Conservation (phyloP, 2,329 filamentous ascomycete genomes). For the Gnomoniopsis smithogilvyi region DNA sequence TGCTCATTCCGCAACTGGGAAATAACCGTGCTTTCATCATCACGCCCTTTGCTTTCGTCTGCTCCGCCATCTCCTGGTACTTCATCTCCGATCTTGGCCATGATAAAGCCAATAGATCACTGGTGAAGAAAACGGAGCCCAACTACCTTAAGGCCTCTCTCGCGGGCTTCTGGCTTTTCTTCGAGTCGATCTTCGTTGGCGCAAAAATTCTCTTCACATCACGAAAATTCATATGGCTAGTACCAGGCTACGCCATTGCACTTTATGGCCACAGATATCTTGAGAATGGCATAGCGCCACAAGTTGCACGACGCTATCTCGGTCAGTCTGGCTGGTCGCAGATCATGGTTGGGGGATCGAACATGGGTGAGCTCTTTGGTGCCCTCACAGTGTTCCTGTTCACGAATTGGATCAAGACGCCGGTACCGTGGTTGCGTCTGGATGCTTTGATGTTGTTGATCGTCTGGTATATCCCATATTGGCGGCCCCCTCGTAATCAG, state of each 20-base stretch:
- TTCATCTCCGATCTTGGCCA: conserved; percentile 41
- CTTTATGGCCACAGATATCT: conserved; percentile 49
- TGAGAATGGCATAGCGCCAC: conserved; percentile 44
- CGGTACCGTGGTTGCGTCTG: conserved; percentile 47
- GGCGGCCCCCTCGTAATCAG: conserved; percentile 36
- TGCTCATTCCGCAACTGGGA: conserved; percentile 45
- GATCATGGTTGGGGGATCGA: conserved; percentile 48
- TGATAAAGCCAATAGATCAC: conserved; percentile 22
- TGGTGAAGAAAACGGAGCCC: conserved; percentile 20
- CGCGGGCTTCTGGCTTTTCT: conserved; percentile 39
- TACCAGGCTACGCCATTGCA: conserved; percentile 45
- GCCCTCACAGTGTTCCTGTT: conserved; percentile 46
- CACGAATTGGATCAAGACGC: conserved; percentile 44
- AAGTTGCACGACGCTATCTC: conserved; percentile 43
- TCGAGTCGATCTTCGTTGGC: conserved; percentile 43
- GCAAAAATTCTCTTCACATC: conserved; percentile 42
- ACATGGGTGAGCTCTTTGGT: conserved; percentile 47
- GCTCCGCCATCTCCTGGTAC: conserved; percentile 40
- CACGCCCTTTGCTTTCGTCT: conserved; percentile 43
- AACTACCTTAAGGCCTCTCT: conserved; percentile 35
- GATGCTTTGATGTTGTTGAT: conserved; percentile 43
- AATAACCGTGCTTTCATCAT: conserved; percentile 51
- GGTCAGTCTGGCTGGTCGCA: conserved; percentile 46
- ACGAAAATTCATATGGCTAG: conserved; percentile 46
- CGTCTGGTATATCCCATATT: conserved; percentile 47